Evolutionary conservation across 805 yeast species (phyloP), one percentile per base, ranked within the genome.

Genomic region (Metschnikowia lunata): DNA sequence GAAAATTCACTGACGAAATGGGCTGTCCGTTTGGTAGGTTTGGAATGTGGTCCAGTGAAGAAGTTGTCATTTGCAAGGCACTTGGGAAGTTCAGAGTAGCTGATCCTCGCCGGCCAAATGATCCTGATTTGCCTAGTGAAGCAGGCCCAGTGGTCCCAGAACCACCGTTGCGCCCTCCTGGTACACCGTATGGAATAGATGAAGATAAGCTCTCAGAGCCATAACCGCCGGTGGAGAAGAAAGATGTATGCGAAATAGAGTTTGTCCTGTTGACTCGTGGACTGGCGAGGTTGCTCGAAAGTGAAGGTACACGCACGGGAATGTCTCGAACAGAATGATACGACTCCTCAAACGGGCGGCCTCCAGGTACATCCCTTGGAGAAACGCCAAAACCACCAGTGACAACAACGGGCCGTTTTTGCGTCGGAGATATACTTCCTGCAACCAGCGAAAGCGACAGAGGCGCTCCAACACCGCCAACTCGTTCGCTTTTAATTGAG

Each of bases 151-250:
- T 33, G n/a, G 42, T 33, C 31, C 31, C 31, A 29, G 31, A 11
- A 12, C 31, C 31, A 29, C 31, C 31, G 11, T 39, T 39, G 37
- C 64, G 73, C 8, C 85, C 83, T 23, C 86, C 86, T 1, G 89
- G 89, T 1, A 81, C 88, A 7, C 83, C 72, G 60, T 83, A 83
- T 1, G 89, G 89, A 39, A 83, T 83, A 33, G 79, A 72, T 23
- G 79, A 69, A 6, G 85, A 77, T 51, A 83, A 67, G 47, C 71
- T 66, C 47, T 71, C 75, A 33, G 60, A 54, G 26, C 65, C 65
- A 48, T 64, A 62, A 40, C 64, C 64, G 13, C 61, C 63, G 23
- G 56, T 50, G 40, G 64, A 57, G 40, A 61, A 55, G 46, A 69
- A 70, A 15, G 72, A 67, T 31, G 71, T 60, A 50, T 71, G 74